Conservation (phyloP, 1,284 basidiomycete genomes). For the Trichosporon sp. region DNA sequence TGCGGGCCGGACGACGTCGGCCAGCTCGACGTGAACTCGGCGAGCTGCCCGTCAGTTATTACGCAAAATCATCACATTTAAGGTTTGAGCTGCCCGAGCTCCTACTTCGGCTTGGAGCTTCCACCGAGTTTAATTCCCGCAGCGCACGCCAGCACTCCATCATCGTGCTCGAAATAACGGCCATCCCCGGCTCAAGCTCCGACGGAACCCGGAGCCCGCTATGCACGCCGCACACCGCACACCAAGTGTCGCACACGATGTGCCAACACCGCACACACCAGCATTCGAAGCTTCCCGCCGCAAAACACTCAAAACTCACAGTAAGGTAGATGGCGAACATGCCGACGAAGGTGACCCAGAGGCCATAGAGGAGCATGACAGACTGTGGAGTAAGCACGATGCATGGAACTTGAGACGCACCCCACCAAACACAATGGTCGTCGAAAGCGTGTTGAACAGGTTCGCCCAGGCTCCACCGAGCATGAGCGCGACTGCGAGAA, state of each 20-base stretch:
- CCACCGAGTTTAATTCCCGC: not conserved
- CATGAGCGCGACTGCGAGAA: slow-evolving; percentile 21
- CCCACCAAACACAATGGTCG: slow-evolving; percentile 18
- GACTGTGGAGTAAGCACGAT: not conserved
- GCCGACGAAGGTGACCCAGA: slow-evolving; percentile 18
- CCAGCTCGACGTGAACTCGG: slow-evolving; percentile 20
- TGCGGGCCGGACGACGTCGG: slow-evolving; percentile 23
- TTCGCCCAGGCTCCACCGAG: slow-evolving; percentile 22
- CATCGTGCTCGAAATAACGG: not conserved
- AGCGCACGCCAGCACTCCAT: too few relatives aligned
- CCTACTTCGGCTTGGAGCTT: not conserved
- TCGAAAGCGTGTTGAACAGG: slow-evolving; percentile 16
- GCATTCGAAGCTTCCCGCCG: not conserved
- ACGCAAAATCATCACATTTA: too few relatives aligned
- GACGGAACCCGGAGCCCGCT: too few relatives aligned
- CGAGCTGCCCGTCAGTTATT: slow-evolving; percentile 10
- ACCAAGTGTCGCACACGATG: too few relatives aligned
- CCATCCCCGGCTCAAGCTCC: not conserved
- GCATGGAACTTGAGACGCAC: not conserved
- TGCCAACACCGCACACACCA: too few relatives aligned
- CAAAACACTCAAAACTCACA: not conserved
- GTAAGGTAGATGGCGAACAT: slow-evolving; percentile 10
- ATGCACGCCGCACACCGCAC: too few relatives aligned
- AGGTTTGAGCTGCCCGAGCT: too few relatives aligned
- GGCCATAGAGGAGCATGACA: slow-evolving; percentile 20